Conservation (phyloP, 208 protist genomes). For the Trichomonas tenax region DNA sequence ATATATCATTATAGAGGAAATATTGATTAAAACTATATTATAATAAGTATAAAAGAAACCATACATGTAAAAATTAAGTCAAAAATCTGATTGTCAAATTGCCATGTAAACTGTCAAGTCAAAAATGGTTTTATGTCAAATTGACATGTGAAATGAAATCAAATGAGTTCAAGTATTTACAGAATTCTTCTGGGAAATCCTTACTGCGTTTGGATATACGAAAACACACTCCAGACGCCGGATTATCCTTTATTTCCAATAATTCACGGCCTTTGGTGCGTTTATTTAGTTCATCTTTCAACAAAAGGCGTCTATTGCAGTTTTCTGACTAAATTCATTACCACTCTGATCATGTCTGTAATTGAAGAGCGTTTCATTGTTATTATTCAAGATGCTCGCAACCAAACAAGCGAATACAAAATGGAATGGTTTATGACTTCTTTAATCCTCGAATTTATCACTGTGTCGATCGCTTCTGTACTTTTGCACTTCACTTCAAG, state of each 20-base stretch:
- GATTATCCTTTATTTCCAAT: neutral
- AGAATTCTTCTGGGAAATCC: neutral
- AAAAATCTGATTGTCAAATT: too few species aligned
- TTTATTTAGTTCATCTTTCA: neutral
- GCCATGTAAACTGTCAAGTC: too few species aligned
- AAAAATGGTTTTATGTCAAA: too few species aligned
- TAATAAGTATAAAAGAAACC: too few species aligned
- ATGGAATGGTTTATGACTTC: neutral
- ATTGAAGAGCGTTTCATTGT: neutral
- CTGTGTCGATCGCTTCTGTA: neutral
- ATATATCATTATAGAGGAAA: too few species aligned
- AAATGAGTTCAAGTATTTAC: too few species aligned
- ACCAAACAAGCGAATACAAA: neutral
- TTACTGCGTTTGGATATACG: neutral
- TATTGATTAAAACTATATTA: too few species aligned
- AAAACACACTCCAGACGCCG: neutral
- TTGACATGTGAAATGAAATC: too few species aligned
- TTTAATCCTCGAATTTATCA: neutral
- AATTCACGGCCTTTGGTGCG: neutral
- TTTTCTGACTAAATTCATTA: neutral
- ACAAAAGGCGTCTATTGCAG: neutral
- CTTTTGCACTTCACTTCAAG: neutral
- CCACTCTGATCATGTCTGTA: neutral
- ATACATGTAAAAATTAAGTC: too few species aligned
- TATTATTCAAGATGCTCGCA: neutral